Base-by-base conservation (phyloP, 495 filamentous ascomycete species). In the Letharia lupina region DNA sequence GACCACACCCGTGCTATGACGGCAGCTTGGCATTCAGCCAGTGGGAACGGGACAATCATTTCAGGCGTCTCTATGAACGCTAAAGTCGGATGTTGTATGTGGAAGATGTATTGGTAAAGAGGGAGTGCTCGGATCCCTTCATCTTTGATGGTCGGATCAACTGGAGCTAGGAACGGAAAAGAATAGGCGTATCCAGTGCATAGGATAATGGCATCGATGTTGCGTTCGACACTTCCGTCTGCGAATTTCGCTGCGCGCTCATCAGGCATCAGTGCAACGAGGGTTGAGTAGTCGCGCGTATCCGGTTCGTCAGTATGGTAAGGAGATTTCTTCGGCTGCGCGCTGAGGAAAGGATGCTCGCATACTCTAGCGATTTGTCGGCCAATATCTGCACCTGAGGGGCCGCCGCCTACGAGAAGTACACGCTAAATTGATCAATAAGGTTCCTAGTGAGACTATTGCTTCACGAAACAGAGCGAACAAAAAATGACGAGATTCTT, bases 341-440 rank as follows among this genome's bases (percentile, higher is more conserved):
- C 85, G 37, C 78, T 70, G 31, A 88, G 68, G 9, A 87, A 60
- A 20, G 81, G 81, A 11, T 74, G 76, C 63, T 76, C 70, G 72
- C 80, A 81, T 28, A 81, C 71, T 52, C 71, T 58, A 40, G 77
- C 82, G 69, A 96, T 90, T 67, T 96, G 91, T 13, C 82, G 75
- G 12, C 86, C 86, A 65, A 96, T 89, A 69, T 96, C 91, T 33
- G 90, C 73, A 12, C 89, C 91, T 0, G 90, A 93, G 1, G 91
- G 84, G 1, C 84, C 84, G 65, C 84, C 89, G 28, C 91, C 91
- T 1, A 96, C 86, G 0, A 94, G 80, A 40, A 95, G 77, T 39
- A 89, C 85, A 70, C 84, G 87, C 75, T 65, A 28, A 97, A 45
- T 83, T 71, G 66, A 85, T 82, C 20, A 96, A 89, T 18, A 76